phyloP scores from a whole-genome alignment of 805 yeast species.

The Tanozyma kutaoensis region DNA sequence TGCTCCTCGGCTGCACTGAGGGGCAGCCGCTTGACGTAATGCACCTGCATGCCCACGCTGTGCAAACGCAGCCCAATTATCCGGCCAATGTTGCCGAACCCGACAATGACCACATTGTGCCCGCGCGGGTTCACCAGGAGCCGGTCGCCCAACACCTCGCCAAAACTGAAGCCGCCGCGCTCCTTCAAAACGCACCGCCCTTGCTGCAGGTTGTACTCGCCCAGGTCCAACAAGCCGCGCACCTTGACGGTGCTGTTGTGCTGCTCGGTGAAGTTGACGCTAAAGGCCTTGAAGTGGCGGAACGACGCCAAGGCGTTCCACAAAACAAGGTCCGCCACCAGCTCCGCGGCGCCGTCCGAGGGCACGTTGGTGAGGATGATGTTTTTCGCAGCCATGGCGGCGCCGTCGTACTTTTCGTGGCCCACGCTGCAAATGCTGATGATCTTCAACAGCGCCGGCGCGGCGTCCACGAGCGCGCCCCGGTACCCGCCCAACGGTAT shows the following conservation, averaged over 20 bases:
- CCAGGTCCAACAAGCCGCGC: slow-evolving; percentile 24
- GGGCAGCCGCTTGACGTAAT: slow-evolving; percentile 44
- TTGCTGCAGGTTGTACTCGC: slow-evolving; percentile 14
- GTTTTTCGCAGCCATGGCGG: slow-evolving; percentile 22
- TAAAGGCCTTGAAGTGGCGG: slow-evolving; percentile 40
- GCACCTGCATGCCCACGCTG: slow-evolving; percentile 51
- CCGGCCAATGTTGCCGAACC: slow-evolving; percentile 68
- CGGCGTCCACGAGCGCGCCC: slow-evolving; percentile 24
- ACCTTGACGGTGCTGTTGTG: slow-evolving; percentile 30
- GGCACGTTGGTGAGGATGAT: slow-evolving; percentile 49
- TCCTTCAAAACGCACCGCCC: slow-evolving; percentile 10
- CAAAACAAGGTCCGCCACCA: slow-evolving; percentile 64
- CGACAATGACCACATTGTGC: slow-evolving; percentile 50
- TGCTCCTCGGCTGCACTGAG: slow-evolving; percentile 18
- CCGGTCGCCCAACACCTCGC: slow-evolving; percentile 34
- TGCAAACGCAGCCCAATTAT: slow-evolving; percentile 43
- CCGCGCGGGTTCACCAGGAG: slow-evolving; percentile 36
- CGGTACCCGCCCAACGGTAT: slow-evolving; percentile 36
- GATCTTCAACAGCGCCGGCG: slow-evolving; percentile 33
- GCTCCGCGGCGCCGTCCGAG: slow-evolving; percentile 42
- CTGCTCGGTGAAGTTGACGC: slow-evolving; percentile 21
- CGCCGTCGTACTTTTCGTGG: slow-evolving; percentile 34
- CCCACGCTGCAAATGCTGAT: slow-evolving; percentile 46
- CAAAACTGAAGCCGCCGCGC: slow-evolving; percentile 16
- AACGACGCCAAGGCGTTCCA: slow-evolving; percentile 45